Base-by-base conservation (phyloP, 2,329 filamentous ascomycete genomes). In the Epichloe scottii region DNA sequence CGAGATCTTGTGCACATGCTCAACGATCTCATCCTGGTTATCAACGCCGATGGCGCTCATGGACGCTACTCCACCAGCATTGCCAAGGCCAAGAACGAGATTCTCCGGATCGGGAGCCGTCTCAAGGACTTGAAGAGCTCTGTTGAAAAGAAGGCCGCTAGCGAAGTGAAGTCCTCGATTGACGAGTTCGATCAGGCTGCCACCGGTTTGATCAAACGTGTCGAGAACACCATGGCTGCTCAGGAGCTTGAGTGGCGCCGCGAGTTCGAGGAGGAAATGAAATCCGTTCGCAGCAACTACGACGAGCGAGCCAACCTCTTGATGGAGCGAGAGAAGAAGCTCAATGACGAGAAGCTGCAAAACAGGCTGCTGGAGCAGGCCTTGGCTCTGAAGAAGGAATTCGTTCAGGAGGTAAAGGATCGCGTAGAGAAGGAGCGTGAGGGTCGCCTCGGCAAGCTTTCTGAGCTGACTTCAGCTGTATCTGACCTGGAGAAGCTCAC, bases 1-100 rank as follows among this genome's bases (percentile, higher is more conserved):
- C 89, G 96, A 68, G 89, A 97, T 62, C 76, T 98, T 5, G 89
- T 95, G 53, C 91, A 88, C 71, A 91, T 95, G 71, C 78, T 98
- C 60, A 98, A 98, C 71, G 89, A 95, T 67, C 85, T 98, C 60
- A 95, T 98, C 63, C 83, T 87, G 8, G 88, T 94, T 45, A 84
- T 96, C 65, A 95, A 96, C 67, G 86, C 87, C 52, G 91, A 95
- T 65, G 81, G 84, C 54, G 81, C 87, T 52, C 80, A 84, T 55
- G 77, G 77, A 58, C 89, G 85, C 67, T 95, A 93, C 69, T 82
- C 81, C 49, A 77, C 79, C 3, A 84, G 89, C 1, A 82, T 98
- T 53, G 73, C 78, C 59, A 90, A 93, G 73, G 90, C 91, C 55
- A 97, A 96, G 76, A 74, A 77, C 49, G 86, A 95, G 58, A 75